These are phyloP conservation scores for Pseudognaphalium luteoalbum DNA, from an alignment of 129 eudicot genomes.

Conservation along the genomic window DNA sequence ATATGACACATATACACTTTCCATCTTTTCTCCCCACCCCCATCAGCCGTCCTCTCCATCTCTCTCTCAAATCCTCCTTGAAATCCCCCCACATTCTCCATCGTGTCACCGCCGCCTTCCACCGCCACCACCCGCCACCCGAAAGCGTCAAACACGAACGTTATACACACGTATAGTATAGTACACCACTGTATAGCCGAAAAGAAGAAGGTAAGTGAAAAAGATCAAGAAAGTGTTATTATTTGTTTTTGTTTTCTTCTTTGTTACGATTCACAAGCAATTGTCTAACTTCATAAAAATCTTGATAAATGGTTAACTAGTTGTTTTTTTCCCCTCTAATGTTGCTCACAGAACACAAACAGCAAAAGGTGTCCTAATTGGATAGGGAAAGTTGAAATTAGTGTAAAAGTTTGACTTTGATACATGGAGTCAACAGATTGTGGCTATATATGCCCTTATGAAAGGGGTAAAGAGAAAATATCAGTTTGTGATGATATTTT, in stretches of 20 bases:
- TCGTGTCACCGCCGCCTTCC: background rate
- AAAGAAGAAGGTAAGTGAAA: constrained; percentile 16
- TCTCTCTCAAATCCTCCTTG: constrained; percentile 32
- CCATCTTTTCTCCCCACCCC: background rate
- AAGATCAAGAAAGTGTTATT: background rate
- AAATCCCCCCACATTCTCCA: constrained; percentile 5
- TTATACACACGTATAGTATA: background rate
- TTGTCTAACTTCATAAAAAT: constrained; percentile 15
- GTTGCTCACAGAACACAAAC: constrained; percentile 21
- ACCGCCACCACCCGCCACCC: background rate
- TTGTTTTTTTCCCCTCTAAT: constrained; percentile 4
- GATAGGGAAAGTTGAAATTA: constrained; percentile 17
- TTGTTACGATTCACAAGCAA: constrained; percentile 8
- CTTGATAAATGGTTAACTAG: background rate
- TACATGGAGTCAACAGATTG: constrained; percentile 27
- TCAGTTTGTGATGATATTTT: constrained; percentile 26
- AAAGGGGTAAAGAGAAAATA: constrained; percentile 20
- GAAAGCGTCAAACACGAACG: background rate
- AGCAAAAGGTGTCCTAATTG: constrained; percentile 18
- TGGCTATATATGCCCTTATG: constrained; percentile 24
- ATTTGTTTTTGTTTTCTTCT: background rate
- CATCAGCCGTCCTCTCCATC: background rate
- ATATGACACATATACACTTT: constrained; percentile 25
- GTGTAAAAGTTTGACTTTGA: constrained; percentile 28
- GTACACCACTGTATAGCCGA: background rate